A percentile compares a stretch with the other conserved stretches of the same genome.
These are phyloP conservation scores for Dendrobium huoshanense DNA, from an alignment of 106 monocot species.

Conservation along the genomic window DNA sequence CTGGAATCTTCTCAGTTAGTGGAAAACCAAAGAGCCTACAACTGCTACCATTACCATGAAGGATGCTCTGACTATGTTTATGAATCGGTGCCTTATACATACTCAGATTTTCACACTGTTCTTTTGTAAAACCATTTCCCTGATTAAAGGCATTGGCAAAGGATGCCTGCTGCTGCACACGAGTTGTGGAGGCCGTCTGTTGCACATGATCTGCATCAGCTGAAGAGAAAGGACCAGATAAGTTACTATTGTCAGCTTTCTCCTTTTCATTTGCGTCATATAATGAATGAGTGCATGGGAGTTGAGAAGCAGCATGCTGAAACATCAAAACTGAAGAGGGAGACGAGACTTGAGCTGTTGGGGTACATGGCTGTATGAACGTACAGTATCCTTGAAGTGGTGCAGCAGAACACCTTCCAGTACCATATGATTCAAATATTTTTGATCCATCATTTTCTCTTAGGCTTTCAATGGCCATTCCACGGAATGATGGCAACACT, in stretches of 20 bases:
- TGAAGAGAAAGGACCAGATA: not conserved
- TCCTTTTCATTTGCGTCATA: slow-evolving; percentile 5
- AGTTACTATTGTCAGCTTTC: slow-evolving; percentile 10
- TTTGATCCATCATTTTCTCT: slow-evolving; percentile 15
- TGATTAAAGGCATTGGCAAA: not conserved
- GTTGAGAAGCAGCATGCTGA: slow-evolving; percentile 32
- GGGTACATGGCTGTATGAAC: slow-evolving; percentile 13
- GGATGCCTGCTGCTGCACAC: not conserved
- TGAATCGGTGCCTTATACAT: slow-evolving; percentile 2
- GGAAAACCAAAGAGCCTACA: slow-evolving; percentile 87
- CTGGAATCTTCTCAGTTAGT: slow-evolving; percentile 44
- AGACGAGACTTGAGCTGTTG: slow-evolving; percentile 50
- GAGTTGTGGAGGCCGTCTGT: not conserved
- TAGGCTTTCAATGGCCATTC: slow-evolving; percentile 9
- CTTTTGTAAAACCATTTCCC: slow-evolving; percentile 1
- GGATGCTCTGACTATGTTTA: slow-evolving; percentile 5
- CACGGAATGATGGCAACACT: slow-evolving; percentile 23
- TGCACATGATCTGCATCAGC: not conserved
- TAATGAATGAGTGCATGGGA: not conserved
- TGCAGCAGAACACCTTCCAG: slow-evolving; percentile 13
- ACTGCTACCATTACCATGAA: slow-evolving; percentile 14
- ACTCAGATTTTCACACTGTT: slow-evolving; percentile 11
- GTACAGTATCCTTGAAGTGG: slow-evolving; percentile 24
- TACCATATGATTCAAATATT: not conserved
- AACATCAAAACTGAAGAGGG: slow-evolving; percentile 75